Evolutionary conservation across 441 rosid genomes (phyloP).

Genomic region (Gossypium schwendimanii): DNA sequence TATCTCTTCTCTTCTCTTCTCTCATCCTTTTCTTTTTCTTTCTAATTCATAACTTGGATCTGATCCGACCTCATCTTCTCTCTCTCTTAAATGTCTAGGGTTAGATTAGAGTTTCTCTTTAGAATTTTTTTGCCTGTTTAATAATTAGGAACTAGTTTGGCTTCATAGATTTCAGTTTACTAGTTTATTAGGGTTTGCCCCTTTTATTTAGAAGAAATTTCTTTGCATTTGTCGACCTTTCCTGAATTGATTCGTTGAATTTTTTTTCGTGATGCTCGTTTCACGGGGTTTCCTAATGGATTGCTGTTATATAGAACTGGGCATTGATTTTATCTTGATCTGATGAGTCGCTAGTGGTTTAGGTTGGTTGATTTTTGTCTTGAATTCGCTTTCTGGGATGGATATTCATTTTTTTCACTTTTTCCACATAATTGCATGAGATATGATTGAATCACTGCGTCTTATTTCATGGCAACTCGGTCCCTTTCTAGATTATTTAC

Average conservation of each 20-base stretch:
- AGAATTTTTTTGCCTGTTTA: not conserved
- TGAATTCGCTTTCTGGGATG: not conserved
- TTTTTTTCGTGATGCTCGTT: not conserved
- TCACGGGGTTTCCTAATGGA: not conserved
- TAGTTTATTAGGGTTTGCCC: not conserved
- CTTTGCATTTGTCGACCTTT: not conserved
- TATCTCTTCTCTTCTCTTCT: conserved; percentile 7
- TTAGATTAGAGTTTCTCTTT: not conserved
- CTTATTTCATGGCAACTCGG: not conserved
- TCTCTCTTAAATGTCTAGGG: not conserved
- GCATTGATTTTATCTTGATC: not conserved
- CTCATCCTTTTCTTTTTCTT: too few species aligned
- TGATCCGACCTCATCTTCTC: conserved; percentile 21
- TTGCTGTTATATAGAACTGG: not conserved
- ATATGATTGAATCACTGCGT: not conserved
- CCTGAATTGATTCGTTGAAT: not conserved
- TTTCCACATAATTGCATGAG: not conserved
- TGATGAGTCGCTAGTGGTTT: not conserved
- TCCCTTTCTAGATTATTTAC: not conserved
- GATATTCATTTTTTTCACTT: not conserved
- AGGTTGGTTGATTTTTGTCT: not conserved
- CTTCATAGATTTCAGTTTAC: not conserved
- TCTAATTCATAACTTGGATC: conserved; percentile 7
- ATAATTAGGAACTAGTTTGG: not conserved
- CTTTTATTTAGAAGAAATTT: not conserved